Percentiles rank a stretch among this genome's conserved stretches.
phyloP scores from a whole-genome alignment of 345 rosid genomes.

The Anacardium occidentale region DNA sequence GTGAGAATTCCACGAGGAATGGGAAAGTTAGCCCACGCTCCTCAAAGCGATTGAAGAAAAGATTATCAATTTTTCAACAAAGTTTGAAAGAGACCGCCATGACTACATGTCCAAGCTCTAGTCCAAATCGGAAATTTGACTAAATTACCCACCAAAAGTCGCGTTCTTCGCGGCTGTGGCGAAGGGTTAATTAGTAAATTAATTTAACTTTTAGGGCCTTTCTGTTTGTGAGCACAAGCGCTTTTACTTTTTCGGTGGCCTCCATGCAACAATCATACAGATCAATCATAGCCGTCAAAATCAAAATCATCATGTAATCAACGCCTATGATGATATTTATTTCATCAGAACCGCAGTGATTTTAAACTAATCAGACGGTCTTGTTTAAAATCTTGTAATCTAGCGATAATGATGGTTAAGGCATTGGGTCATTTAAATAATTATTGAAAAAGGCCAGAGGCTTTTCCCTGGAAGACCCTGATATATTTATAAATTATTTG shows the following conservation, averaged over 20 bases:
- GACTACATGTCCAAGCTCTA: background rate
- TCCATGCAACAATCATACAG: background rate
- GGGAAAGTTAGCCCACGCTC: background rate
- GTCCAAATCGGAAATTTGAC: slow-evolving; percentile 15
- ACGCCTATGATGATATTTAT: background rate
- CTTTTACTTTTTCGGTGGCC: background rate
- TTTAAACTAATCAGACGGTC: background rate
- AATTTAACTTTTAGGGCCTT: background rate
- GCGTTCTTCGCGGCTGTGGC: background rate
- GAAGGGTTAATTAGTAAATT: slow-evolving; percentile 25
- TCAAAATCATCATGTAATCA: background rate
- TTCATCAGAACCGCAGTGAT: background rate
- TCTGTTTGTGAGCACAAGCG: background rate
- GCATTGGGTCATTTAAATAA: no score
- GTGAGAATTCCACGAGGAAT: background rate
- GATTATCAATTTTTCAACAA: background rate
- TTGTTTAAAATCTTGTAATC: no score
- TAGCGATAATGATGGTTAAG: no score
- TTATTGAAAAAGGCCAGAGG: no score
- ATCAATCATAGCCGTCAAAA: slow-evolving; percentile 11
- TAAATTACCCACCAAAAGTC: slow-evolving; percentile 14
- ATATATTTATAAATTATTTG: no score
- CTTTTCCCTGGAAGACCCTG: no score
- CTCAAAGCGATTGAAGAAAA: background rate
- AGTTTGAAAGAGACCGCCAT: slow-evolving; percentile 9